Evolutionary conservation across 2,329 filamentous ascomycete species (phyloP).

Genomic region (Graphium sp.): DNA sequence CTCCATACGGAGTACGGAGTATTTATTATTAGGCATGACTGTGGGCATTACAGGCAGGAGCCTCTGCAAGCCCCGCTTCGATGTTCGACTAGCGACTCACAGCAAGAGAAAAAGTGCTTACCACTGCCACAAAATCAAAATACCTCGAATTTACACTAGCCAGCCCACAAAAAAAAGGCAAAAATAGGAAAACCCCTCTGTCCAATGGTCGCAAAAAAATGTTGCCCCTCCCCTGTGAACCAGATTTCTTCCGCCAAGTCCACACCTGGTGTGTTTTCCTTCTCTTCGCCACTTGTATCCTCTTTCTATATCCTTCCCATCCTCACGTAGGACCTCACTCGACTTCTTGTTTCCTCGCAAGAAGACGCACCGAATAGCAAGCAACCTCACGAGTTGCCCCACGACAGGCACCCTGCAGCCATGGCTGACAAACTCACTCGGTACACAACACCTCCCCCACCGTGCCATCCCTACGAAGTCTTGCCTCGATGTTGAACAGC

Average conservation of each 20-base stretch:
- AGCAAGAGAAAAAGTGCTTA: constrained; percentile 21
- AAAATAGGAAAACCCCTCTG: background rate
- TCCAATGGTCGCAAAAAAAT: background rate
- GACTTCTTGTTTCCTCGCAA: no score
- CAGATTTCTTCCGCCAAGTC: background rate
- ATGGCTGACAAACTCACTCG: constrained; percentile 94
- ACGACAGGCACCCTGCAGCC: constrained; percentile 17
- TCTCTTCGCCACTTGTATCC: background rate
- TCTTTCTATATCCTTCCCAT: background rate
- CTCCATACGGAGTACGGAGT: no score
- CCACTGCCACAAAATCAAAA: constrained; percentile 10
- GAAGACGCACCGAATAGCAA: background rate
- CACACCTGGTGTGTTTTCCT: background rate
- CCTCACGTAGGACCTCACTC: no score
- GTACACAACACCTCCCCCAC: constrained; percentile 31
- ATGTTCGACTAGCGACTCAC: constrained; percentile 22
- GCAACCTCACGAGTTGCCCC: background rate
- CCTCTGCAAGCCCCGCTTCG: no score
- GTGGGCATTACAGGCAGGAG: no score
- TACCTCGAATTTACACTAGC: background rate
- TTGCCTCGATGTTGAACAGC: no score
- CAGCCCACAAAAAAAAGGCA: background rate
- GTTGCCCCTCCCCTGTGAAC: background rate
- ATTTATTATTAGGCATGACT: no score
- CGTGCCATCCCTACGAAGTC: background rate